Base-by-base conservation (phyloP, 805 yeast genomes). In the Lachancea thermotolerans region DNA sequence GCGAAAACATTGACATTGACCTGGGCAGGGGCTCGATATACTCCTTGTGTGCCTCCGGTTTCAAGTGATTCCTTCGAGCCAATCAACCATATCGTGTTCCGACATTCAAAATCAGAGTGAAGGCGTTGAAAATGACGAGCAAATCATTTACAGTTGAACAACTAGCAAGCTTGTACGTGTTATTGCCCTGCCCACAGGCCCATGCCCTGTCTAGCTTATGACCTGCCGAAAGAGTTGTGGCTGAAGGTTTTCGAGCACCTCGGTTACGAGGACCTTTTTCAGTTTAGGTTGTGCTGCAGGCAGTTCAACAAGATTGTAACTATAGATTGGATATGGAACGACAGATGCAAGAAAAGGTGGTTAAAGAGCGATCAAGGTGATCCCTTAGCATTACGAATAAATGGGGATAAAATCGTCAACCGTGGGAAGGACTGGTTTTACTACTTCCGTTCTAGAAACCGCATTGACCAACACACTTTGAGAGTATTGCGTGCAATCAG, bases 151-250 rank as follows among this genome's bases (percentile, higher is more conserved):
- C 7, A 21, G 25, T 7, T 21, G 25, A 21, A 7, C 25, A 21
- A 7, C 25, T 21, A 21, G 25, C 7, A 21, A 7, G 7, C 6
- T 21, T 7, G 7, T 7, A 21, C 25, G 25, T 21, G 7, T n/a
- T n/a, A 21, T 7, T 10, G 21, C 37, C 18, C 21, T 4, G 18
- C 32, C 25, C 9, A 15, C 5, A 17, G 25, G 29, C 34, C 35
- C 21, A 40, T 40, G 43, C 37, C 15, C 33, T 33, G 37, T 15
- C n/a, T 17, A 33, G 29, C 36, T 14, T 34, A 25, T 30, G 41
- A 37, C 3, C 32, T 51, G 29, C 57, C 57, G 3, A 41, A 47
- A 27, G 59, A 55, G 31, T 27, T 55, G 21, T 55, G 57, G 57
- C 37, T 53, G 18, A 49, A 40, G 14, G 40, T 55, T 6, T 37